These are phyloP conservation scores for Barbatosphaeria neglecta DNA, from an alignment of 495 filamentous ascomycete species.

Conservation along the genomic window DNA sequence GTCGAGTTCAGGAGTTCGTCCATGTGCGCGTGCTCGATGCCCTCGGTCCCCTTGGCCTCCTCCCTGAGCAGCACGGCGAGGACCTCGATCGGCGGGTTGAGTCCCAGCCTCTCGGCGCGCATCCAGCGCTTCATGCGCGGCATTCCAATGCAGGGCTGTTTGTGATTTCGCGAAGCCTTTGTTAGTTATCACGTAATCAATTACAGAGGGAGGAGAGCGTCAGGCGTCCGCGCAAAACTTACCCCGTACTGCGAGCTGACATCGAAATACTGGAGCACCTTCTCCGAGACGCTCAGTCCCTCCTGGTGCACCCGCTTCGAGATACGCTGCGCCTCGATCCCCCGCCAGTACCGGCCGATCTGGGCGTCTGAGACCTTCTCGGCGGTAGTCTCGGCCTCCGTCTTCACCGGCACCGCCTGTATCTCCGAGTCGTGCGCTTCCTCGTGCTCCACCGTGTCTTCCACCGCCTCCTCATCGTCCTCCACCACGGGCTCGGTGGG, in stretches of 20 bases:
- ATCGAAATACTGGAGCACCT: constrained; percentile 81
- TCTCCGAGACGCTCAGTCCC: constrained; percentile 61
- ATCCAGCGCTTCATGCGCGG: constrained; percentile 75
- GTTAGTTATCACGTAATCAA: background rate
- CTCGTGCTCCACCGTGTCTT: constrained; percentile 3
- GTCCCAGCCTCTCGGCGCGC: constrained; percentile 62
- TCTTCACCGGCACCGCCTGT: constrained; percentile 11
- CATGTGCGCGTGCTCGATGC: constrained; percentile 56
- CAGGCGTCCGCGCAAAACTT: too few relatives aligned
- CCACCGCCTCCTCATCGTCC: constrained; percentile 3
- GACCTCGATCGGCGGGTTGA: constrained; percentile 88
- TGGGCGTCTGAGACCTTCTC: constrained; percentile 47
- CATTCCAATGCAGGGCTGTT: constrained; percentile 80
- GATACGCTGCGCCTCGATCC: constrained; percentile 47
- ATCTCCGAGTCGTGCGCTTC: constrained; percentile 5
- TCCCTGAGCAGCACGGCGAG: constrained; percentile 71
- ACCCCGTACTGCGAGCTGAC: constrained; percentile 81
- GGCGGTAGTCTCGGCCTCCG: constrained; percentile 43
- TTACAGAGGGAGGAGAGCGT: background rate
- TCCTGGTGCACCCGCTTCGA: constrained; percentile 54
- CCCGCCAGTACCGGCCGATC: constrained; percentile 61
- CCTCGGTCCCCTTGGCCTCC: constrained; percentile 37
- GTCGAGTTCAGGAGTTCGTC: constrained; percentile 62
- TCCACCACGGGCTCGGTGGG: constrained; percentile 18
- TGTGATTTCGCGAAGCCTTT: background rate